Evolutionary conservation across 2,329 filamentous ascomycete species (phyloP), one percentile per base, ranked within the genome.

Genomic region (Hypoxylon sp.): DNA sequence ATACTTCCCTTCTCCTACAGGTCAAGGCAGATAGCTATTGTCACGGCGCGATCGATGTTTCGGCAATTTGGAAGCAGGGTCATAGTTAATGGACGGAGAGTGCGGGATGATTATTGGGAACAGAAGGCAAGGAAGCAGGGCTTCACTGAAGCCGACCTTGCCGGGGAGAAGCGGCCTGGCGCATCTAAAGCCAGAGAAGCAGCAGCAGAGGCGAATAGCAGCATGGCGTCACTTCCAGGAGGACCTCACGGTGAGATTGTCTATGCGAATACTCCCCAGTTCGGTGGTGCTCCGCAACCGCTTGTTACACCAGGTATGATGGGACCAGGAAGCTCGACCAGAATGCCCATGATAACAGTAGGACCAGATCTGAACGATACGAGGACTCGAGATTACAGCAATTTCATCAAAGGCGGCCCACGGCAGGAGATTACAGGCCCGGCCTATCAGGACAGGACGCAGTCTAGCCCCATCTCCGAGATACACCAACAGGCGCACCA

Each of bases 101-200:
- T 99, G 43, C 90, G 96, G 52, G 96, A 99, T 80, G 96, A 99
- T 78, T 99, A 99, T 80, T 99, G 96, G 96, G 96, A 98, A 79
- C 92, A 91, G 75, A 98, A 98, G 80, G 96, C 96, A 6, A 87
- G 92, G 50, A 99, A 98, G 80, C 96, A 99, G 80, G 96, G 96
- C 9, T 99, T 99, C 77, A 99, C 96, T 0, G 96, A 99, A 78
- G 94, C 96, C 68, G 96, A 99, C 78, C 85, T 94, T 53, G 96
- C 96, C 3, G 96, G 96, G 41, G 96, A 99, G 81, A 98, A 99
- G 83, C 87, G 96, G 69, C 96, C 96, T 5, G 96, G 96, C 57
- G 94, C 92, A 39, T 90, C 93, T 63, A 97, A 96, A 81, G 91
- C 92, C 66, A 87, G 95, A 75, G 93, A 97, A 81, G 91, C 92